phyloP scores from a whole-genome alignment of 768 basidiomycete species.

The Amanita inopinata region DNA sequence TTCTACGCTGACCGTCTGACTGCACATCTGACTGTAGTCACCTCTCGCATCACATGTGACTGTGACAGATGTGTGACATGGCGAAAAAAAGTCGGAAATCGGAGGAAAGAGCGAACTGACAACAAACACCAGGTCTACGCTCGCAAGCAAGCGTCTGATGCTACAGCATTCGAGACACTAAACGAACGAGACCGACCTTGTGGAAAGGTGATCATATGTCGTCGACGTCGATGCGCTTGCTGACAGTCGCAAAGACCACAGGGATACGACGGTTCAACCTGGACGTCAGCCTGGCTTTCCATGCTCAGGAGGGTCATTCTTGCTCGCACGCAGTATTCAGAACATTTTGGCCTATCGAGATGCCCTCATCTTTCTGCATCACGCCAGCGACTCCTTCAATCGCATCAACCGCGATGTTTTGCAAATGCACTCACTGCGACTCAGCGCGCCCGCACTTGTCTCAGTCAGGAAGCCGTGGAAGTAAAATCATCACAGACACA shows the following conservation, averaged over 20 bases:
- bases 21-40: no score
- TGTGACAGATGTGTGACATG: slow-evolving; percentile 1
- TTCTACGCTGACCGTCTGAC: no score
- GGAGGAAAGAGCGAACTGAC: no score
- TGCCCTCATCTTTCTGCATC: slow-evolving; percentile 13
- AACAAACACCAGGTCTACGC: no score
- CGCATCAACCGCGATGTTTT: slow-evolving; percentile 4
- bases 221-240: neutral
- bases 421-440: neutral
- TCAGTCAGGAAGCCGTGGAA: neutral
- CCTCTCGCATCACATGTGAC: no score
- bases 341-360: slow-evolving; percentile 24
- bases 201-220: slow-evolving; percentile 1
- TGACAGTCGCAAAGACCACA: neutral
- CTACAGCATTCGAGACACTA: slow-evolving; percentile 3
- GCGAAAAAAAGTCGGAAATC: neutral
- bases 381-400: slow-evolving; percentile 9
- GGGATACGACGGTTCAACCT: slow-evolving; percentile 12
- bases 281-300: slow-evolving; percentile 43
- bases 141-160: slow-evolving; percentile 6
- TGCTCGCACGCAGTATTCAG: slow-evolving; percentile 44
- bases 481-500: neutral
- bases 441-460: neutral
- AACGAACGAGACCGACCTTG: neutral
- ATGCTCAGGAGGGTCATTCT: slow-evolving; percentile 61